These are phyloP conservation scores for Mitragyna speciosa DNA, from an alignment of 257 asterid genomes.

Conservation along the genomic window DNA sequence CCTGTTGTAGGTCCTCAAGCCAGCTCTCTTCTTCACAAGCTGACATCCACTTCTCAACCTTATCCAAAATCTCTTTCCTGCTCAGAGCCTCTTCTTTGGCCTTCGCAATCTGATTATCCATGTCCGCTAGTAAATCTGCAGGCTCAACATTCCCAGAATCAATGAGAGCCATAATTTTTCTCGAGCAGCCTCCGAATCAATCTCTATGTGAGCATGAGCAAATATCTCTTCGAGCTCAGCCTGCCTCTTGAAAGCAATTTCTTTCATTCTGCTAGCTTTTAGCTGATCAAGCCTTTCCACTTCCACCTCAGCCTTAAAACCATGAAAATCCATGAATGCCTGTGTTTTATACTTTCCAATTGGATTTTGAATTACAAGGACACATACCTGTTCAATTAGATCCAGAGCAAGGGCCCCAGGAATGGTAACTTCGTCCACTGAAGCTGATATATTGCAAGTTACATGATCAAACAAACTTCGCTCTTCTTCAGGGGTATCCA, in stretches of 20 bases:
- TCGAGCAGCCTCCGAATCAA: slow-evolving; percentile 76
- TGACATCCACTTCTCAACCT: slow-evolving; percentile 97
- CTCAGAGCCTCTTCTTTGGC: slow-evolving; percentile 93
- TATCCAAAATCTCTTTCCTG: slow-evolving; percentile 92
- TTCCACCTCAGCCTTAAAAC: slow-evolving; percentile 83
- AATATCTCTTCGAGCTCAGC: slow-evolving; percentile 84
- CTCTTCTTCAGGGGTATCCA: slow-evolving; percentile 88
- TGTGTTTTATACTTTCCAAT: not conserved
- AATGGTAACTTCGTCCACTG: slow-evolving; percentile 77
- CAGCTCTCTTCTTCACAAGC: slow-evolving; percentile 98
- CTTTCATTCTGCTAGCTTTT: slow-evolving; percentile 95
- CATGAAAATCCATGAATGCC: slow-evolving; percentile 16
- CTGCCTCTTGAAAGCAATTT: slow-evolving; percentile 92
- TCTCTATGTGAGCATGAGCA: slow-evolving; percentile 86
- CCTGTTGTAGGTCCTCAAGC: slow-evolving; percentile 97
- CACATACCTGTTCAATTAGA: slow-evolving; percentile 75
- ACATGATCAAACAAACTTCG: slow-evolving; percentile 65
- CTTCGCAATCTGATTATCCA: slow-evolving; percentile 81
- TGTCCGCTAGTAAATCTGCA: slow-evolving; percentile 74
- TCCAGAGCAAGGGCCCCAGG: slow-evolving; percentile 91
- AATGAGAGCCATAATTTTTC: slow-evolving; percentile 68
- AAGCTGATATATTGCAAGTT: slow-evolving; percentile 82
- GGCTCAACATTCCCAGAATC: slow-evolving; percentile 93
- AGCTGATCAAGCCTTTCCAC: slow-evolving; percentile 95
- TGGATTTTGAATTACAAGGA: not conserved